Percentiles rank a stretch among this genome's conserved stretches.
phyloP scores from a whole-genome alignment of 495 filamentous ascomycete species.

The Talaromyces borbonicus region DNA sequence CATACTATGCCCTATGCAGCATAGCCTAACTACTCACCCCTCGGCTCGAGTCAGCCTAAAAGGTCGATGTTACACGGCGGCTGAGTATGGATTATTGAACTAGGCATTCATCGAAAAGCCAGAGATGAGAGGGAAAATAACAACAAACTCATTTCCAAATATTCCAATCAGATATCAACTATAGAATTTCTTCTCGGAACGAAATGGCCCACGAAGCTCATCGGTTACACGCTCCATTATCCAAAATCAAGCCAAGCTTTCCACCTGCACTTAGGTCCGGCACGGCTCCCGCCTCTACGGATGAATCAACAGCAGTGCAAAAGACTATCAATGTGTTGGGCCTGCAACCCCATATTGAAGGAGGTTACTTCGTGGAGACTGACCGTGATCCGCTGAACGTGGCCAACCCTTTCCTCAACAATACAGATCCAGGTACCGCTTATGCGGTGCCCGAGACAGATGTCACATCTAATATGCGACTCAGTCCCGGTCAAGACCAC shows the following conservation, averaged over 20 bases:
- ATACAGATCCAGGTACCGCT: constrained; percentile 6
- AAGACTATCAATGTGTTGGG: constrained; percentile 33
- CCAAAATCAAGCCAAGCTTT: constrained; percentile 4
- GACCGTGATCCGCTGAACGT: constrained; percentile 43
- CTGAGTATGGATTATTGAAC: too few species aligned
- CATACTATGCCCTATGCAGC: too few species aligned
- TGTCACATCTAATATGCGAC: constrained; percentile 5
- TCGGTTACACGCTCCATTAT: not conserved
- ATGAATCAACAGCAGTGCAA: constrained; percentile 26
- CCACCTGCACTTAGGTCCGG: not conserved
- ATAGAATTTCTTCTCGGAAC: too few species aligned
- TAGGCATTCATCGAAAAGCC: too few species aligned
- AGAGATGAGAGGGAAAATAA: too few species aligned
- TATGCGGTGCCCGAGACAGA: constrained; percentile 9
- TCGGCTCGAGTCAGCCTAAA: too few species aligned
- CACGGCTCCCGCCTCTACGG: not conserved
- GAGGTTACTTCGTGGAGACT: constrained; percentile 56
- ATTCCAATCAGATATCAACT: too few species aligned
- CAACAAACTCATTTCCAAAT: too few species aligned
- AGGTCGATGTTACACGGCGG: too few species aligned
- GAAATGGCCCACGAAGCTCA: too few species aligned
- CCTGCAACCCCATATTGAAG: constrained; percentile 47
- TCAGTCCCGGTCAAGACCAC: constrained; percentile 17
- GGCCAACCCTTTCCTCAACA: constrained; percentile 38
- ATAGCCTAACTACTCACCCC: too few species aligned